Evolutionary conservation across 2,329 filamentous ascomycete species (phyloP), one percentile per base, ranked within the genome.

Genomic region (Ophiocordyceps camponoti-floridani): DNA sequence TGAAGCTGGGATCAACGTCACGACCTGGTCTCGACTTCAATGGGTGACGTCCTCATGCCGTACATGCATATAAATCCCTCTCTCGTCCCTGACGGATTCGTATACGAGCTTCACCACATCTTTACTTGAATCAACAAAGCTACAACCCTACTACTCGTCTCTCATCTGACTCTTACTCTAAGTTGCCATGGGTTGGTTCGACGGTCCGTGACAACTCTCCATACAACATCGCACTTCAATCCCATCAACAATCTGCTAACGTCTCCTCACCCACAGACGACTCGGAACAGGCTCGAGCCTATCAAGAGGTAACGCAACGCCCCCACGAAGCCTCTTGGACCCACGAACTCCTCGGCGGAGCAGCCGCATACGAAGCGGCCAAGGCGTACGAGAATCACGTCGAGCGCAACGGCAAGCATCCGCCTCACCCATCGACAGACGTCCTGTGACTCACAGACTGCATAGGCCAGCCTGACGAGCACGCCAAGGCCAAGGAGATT

Each of bases 361-460:
- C 57, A 0, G 57, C 57, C 6, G 57, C 57, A 1, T 59, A 28
- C 14, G 57, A 57, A 28, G 57, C 57, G 0, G 57, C 57, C 40
- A 59, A 58, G 49, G 53, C 53, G 0, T 59, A 59, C 14, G 57
- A 59, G 42, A 45, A 59, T 4, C 57, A 59, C 4, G 50, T 51
- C 4, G 52, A 51, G 9, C 33, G 16, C 4, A 54, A 59, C 3
- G 57, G 57, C 56, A 10, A 14, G 9, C 12, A 4, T 2, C 3
- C 9, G 11, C 31, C 9, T n/a, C 31, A 16, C 7, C 9, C 3
- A 23, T 5, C 5, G 23, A 23, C 23, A 23, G 23, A 23, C 23
- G 23, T 23, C 5, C 23, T 23, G 23, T 14, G 7, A 7, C 1
- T 31, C 2, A 12, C 11, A 11, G 11, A 12, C 9, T 18, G 5